Percentiles rank a stretch among this genome's conserved stretches.
Conservation (phyloP, 139 green algal genomes). For the Deuterostichococcus epilithicus region DNA sequence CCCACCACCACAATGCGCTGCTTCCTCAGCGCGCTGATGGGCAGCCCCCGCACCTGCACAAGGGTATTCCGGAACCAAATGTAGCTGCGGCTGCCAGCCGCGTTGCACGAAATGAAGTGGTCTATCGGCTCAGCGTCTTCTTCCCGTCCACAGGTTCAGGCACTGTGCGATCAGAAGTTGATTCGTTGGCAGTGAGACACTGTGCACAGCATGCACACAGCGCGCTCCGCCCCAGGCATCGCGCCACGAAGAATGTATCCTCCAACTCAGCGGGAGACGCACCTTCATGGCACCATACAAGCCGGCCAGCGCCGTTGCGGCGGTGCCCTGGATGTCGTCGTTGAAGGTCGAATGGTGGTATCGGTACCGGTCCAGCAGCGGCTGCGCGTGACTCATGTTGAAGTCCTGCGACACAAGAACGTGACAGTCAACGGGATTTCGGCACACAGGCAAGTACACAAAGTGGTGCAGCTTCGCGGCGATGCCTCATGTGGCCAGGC, state of each 20-base stretch:
- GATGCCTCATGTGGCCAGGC: too few relatives aligned
- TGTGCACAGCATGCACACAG: not conserved
- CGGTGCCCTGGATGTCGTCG: constrained; percentile 76
- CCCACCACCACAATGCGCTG: constrained; percentile 64
- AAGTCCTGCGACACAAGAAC: constrained; percentile 43
- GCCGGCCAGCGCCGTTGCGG: constrained; percentile 49
- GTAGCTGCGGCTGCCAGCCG: too few relatives aligned
- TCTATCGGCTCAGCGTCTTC: too few relatives aligned
- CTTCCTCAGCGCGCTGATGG: constrained; percentile 34
- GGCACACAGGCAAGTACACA: too few relatives aligned
- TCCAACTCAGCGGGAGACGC: not conserved
- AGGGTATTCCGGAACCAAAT: too few relatives aligned
- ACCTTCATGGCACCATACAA: constrained; percentile 55
- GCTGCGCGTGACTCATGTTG: constrained; percentile 44
- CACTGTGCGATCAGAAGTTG: too few relatives aligned
- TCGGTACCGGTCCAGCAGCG: constrained; percentile 64
- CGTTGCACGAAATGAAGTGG: too few relatives aligned
- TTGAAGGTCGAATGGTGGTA: constrained; percentile 65
- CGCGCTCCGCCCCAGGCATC: constrained; percentile 32
- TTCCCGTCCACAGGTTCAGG: too few relatives aligned
- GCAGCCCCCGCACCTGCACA: constrained; percentile 30
- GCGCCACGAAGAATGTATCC: constrained; percentile 8
- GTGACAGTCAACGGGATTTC: too few relatives aligned
- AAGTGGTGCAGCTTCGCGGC: too few relatives aligned
- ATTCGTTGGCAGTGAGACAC: not conserved